Percentiles rank a stretch among this genome's conserved stretches.
Evolutionary conservation across 306 rosid genomes (phyloP).

Genomic region (Medicago ruthenica): DNA sequence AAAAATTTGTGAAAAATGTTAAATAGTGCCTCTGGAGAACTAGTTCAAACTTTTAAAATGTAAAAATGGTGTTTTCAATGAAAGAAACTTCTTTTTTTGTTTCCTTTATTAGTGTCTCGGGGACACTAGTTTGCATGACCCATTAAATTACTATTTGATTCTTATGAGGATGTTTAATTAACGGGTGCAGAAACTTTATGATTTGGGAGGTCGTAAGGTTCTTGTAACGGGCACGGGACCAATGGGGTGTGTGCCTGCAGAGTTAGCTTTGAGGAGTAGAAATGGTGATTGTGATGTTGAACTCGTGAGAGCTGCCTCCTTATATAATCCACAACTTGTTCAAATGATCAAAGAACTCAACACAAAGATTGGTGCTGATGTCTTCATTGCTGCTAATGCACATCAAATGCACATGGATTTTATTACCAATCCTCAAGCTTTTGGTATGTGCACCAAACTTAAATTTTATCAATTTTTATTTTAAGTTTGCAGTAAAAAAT

Average conservation of each 20-base stretch:
- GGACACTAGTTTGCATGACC: too few species aligned
- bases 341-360: constrained; percentile 56
- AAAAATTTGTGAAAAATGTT: too few species aligned
- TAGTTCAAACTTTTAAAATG: too few species aligned
- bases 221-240: constrained; percentile 82
- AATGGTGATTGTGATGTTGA: constrained; percentile 66
- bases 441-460: constrained; percentile 45
- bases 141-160: too few species aligned
- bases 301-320: constrained; percentile 66
- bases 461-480: not conserved
- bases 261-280: constrained; percentile 59
- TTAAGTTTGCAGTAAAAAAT: not conserved
- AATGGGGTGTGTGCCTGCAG: constrained; percentile 83
- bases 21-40: too few species aligned
- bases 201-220: constrained; percentile 71
- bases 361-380: constrained; percentile 52
- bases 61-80: too few species aligned
- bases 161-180: too few species aligned
- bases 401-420: constrained; percentile 67
- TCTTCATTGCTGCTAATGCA: constrained; percentile 68
- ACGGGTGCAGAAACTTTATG: constrained; percentile 61
- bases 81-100: too few species aligned
- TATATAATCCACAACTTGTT: constrained; percentile 72
- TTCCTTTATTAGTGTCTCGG: too few species aligned
- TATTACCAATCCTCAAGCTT: constrained; percentile 57